Conservation (phyloP, 495 filamentous ascomycete genomes). For the Glonium stellatum region DNA sequence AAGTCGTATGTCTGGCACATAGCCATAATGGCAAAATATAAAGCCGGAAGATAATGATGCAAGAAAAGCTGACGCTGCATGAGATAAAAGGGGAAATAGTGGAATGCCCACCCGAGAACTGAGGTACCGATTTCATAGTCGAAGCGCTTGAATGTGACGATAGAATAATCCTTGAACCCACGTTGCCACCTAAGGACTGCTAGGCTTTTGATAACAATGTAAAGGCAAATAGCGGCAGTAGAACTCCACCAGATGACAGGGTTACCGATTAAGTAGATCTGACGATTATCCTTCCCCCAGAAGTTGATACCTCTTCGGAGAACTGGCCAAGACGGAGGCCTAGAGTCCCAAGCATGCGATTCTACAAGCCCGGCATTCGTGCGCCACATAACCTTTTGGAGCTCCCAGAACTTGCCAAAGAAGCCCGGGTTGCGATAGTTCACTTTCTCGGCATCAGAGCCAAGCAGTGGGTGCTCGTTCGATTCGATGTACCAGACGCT, state of each 20-base stretch:
- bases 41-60: constrained; percentile 92
- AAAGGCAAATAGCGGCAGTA: constrained; percentile 71
- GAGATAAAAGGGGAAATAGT: constrained; percentile 96
- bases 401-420: constrained; percentile 96
- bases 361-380: constrained; percentile 96
- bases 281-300: constrained; percentile 90
- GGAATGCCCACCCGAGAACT: constrained; percentile 89
- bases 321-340: constrained; percentile 88
- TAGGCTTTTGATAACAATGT: constrained; percentile 75
- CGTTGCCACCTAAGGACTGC: constrained; percentile 91
- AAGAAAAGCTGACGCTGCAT: constrained; percentile 98
- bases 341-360: constrained; percentile 96
- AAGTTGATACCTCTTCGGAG: constrained; percentile 96
- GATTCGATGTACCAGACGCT: constrained; percentile 93
- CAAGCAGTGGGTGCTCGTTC: constrained; percentile 74
- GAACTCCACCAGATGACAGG: constrained; percentile 92
- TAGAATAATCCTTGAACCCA: constrained; percentile 76
- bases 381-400: constrained; percentile 99
- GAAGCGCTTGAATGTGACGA: constrained; percentile 81
- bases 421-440: constrained; percentile 95
- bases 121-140: constrained; percentile 92
- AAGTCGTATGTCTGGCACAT: constrained; percentile 89
- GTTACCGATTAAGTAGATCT: constrained; percentile 95
- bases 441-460: constrained; percentile 73
- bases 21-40: constrained; percentile 88